phyloP scores from a whole-genome alignment of 2,329 filamentous ascomycete genomes.

The Ilyonectria destructans region DNA sequence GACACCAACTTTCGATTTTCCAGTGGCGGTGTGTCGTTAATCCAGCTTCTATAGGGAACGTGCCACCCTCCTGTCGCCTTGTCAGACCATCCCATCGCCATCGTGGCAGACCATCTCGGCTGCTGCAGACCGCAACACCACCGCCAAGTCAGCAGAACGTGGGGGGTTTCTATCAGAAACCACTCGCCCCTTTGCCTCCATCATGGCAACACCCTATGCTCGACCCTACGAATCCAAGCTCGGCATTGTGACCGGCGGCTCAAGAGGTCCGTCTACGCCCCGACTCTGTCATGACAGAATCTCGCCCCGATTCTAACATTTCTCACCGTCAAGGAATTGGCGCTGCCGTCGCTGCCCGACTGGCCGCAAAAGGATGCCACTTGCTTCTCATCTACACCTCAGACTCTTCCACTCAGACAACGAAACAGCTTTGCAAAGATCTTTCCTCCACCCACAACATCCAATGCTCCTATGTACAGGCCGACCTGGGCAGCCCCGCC shows the following conservation, averaged over 20 bases:
- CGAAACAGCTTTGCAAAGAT: constrained; percentile 63
- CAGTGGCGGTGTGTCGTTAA: constrained; percentile 1
- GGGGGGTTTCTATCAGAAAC: neutral
- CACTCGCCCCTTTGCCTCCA: constrained; percentile 1
- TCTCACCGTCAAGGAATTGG: constrained; percentile 68
- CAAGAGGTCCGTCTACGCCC: constrained; percentile 48
- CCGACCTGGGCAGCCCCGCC: constrained; percentile 50
- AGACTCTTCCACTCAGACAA: constrained; percentile 65
- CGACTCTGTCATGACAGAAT: neutral
- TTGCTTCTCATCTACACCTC: constrained; percentile 75
- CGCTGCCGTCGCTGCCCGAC: constrained; percentile 70
- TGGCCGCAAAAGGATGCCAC: constrained; percentile 74
- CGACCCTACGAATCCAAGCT: constrained; percentile 54
- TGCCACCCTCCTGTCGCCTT: neutral
- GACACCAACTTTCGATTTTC: neutral
- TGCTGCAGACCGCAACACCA: constrained; percentile 8
- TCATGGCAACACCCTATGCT: constrained; percentile 39
- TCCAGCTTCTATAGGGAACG: neutral
- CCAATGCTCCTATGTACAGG: constrained; percentile 48
- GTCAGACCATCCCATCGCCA: constrained; percentile 4
- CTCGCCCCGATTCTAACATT: constrained; percentile 20
- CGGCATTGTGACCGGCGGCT: constrained; percentile 55
- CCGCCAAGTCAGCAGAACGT: neutral
- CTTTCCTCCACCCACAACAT: constrained; percentile 63
- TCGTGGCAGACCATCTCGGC: neutral